These are phyloP conservation scores for Exophiala bonariae DNA, from an alignment of 2,329 filamentous ascomycete species.

Conservation along the genomic window DNA sequence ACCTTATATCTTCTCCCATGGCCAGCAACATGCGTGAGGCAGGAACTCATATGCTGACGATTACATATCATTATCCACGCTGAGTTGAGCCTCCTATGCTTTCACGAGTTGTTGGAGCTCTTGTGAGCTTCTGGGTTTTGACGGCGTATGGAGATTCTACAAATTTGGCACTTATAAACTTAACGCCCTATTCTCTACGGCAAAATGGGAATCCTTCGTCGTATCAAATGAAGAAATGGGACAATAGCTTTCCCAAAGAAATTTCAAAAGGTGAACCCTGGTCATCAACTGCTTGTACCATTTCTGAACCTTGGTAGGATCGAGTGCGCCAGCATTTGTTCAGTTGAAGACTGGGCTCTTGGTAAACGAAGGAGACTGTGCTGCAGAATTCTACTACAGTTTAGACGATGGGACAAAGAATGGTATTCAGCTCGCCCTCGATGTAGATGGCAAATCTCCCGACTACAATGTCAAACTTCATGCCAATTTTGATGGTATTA, in stretches of 20 bases:
- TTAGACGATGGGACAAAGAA: slow-evolving; percentile 1
- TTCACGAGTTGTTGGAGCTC: background rate
- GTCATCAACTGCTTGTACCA: background rate
- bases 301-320: background rate
- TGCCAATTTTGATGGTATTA: slow-evolving; percentile 28
- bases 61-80: background rate
- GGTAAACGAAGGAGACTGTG: background rate
- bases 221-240: slow-evolving; percentile 1
- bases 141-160: background rate
- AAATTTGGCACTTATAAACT: background rate
- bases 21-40: background rate
- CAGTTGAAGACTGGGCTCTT: background rate
- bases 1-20: background rate
- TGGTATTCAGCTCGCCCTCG: slow-evolving; percentile 1
- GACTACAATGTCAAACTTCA: slow-evolving; percentile 1
- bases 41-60: background rate
- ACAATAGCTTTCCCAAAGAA: slow-evolving; percentile 1
- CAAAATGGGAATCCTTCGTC: slow-evolving; percentile 2
- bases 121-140: background rate
- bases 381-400: background rate
- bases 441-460: background rate
- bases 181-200: background rate
- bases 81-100: background rate
- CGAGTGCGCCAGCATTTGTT: background rate
- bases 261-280: background rate